Base-by-base conservation (phyloP, 306 rosid species). In the Fragaria vesca region DNA sequence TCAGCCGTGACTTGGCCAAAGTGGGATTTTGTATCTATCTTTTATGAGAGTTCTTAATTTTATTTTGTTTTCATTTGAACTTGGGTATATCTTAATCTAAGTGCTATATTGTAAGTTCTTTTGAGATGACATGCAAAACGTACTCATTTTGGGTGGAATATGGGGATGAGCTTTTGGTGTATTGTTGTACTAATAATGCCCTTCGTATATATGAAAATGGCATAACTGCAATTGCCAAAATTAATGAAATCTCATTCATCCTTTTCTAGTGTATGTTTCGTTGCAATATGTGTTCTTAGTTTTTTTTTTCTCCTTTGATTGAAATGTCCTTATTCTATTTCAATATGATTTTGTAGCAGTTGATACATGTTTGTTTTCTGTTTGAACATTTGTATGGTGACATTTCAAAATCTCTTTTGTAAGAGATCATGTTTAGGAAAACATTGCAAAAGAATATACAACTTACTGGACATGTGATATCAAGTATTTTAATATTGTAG, bases 1-100 rank as follows among this genome's bases (percentile, higher is more conserved):
- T 93, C 21, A 85, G 92, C 80, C 92, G 97, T 65, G 98, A 93
- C 79, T 86, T 90, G 83, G 89, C 97, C 21, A 93, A 91, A 94
- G 98, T 93, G 71, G 58, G 73, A 40, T 63, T 12, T 55, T 13
- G 38, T 24, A 40, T 18, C 67, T 79, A 16, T 54, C 61, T 71
- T 69, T 6, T 17, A n/a, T 46, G 61, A 12, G 43, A 24, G 6
- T 40, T 26, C 61, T 7, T 26, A 69, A 43, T 43, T 8, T 36
- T 38, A 1, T 38, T 21, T 20, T 34, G 36, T 28, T 46, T 12
- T 54, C 52, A 4, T 13, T 6, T 20, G 30, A 57, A 76, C 6
- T 8, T 54, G 24, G 18, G 45, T 12, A 40, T 46, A 32, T 72
- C 38, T 16, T 50, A 78, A 17, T 70, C 4, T n/a, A 51, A 12